A percentile compares a stretch with the other conserved stretches of the same genome.
These are phyloP conservation scores for Ceriops zippeliana DNA, from an alignment of 345 rosid genomes.

Conservation along the genomic window DNA sequence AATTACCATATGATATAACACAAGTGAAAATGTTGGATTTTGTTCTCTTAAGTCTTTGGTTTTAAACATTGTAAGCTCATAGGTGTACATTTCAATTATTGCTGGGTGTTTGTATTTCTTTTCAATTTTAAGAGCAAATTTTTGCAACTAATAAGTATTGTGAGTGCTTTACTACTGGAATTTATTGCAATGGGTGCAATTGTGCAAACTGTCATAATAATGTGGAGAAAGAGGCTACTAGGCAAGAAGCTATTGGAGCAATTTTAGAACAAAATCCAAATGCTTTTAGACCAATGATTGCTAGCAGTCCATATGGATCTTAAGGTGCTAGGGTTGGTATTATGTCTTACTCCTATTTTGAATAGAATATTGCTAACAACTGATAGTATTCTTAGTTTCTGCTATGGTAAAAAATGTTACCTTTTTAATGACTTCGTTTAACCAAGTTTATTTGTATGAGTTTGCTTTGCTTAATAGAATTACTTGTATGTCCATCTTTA, in stretches of 20 bases:
- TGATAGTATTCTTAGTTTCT: background rate
- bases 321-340: slow-evolving; percentile 42
- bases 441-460: no score
- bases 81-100: no score
- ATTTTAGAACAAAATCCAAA: slow-evolving; percentile 68
- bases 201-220: slow-evolving; percentile 75
- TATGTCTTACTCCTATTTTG: background rate
- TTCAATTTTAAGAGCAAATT: background rate
- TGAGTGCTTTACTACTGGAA: slow-evolving; percentile 85
- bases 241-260: slow-evolving; percentile 54
- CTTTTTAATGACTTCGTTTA: no score
- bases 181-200: slow-evolving; percentile 74
- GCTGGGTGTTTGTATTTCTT: background rate
- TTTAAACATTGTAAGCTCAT: no score
- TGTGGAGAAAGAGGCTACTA: slow-evolving; percentile 50
- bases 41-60: no score
- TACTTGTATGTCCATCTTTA: background rate
- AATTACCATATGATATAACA: no score
- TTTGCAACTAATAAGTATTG: slow-evolving; percentile 55
- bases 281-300: slow-evolving; percentile 72
- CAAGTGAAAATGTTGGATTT: no score
- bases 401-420: background rate
- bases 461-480: background rate
- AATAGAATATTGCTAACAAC: background rate
- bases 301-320: slow-evolving; percentile 53